Evolutionary conservation across 2,329 filamentous ascomycete species (phyloP), one percentile per base, ranked within the genome.

Genomic region (Emergomyces orientalis): DNA sequence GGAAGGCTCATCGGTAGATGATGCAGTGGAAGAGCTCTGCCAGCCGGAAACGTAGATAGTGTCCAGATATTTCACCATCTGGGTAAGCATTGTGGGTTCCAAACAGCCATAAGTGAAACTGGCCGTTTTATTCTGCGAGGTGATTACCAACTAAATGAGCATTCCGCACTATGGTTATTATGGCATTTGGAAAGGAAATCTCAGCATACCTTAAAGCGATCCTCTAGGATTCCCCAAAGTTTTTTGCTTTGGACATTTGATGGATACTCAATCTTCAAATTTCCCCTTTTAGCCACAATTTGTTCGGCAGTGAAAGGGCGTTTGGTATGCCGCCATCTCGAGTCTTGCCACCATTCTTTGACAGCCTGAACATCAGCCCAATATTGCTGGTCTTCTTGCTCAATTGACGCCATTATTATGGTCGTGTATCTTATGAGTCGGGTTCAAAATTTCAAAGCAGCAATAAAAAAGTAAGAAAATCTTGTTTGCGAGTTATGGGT

Each of bases 31-130:
- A 1, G 93, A 97, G 67, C 90, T 96, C 79, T 99, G 94, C 94
- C 94, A 99, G 67, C 94, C 94, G 62, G 94, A 97, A 66, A 99
- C 94, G 76, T 99, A 99, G 75, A 99, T 90, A 41, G 94, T 99
- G 74, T 99, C 94, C 66, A 99, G 84, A 77, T 95, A 97, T 79
- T 97, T 96, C 71, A 93, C 93, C 94, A 99, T 99, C 78, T 99
- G 94, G 34, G 94, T 97, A 75, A 99, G 85, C 90, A 97, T 97
- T 63, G 96, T 96, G 13, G 94, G 94, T 74, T 99, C 94, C 67
- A 99, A 83, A 79, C 94, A 97, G 72, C 94, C 94, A 74, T 97
- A 99, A 63, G 94, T 99, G 80, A 88, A 96, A 78, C 90, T 95
- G 57, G 90, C 90, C 72, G 94, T 89, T 71, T 86, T 86, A 73